phyloP scores from a whole-genome alignment of 2,329 filamentous ascomycete species.

The Botrytis aclada region DNA sequence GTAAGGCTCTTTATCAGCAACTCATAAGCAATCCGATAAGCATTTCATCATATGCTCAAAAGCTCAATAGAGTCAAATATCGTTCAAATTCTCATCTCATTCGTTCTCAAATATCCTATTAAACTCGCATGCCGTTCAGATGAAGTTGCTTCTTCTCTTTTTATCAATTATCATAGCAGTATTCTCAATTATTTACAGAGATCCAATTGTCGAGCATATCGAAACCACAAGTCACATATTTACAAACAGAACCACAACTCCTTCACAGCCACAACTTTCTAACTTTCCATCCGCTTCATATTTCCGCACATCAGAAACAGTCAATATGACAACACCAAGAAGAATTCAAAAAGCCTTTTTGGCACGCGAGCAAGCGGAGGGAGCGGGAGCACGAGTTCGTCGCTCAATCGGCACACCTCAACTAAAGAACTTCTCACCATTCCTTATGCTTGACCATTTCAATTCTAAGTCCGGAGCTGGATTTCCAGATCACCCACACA shows the following conservation, averaged over 20 bases:
- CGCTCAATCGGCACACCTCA: conserved; percentile 82
- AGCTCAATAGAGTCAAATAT: background rate
- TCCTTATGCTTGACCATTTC: conserved; percentile 97
- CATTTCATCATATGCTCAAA: conserved; percentile 16
- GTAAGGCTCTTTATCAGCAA: conserved; percentile 11
- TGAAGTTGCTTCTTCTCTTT: conserved; percentile 33
- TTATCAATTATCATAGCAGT: conserved; percentile 33
- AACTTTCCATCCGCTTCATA: conserved; percentile 26
- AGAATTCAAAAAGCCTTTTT: conserved; percentile 80
- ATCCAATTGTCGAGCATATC: conserved; percentile 27
- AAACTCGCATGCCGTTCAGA: conserved; percentile 20
- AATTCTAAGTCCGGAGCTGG: conserved; percentile 74
- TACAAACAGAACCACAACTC: conserved; percentile 19
- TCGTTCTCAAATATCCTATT: conserved; percentile 1
- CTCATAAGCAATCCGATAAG: conserved; percentile 20
- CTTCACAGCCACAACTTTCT: conserved; percentile 24
- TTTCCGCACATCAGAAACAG: conserved; percentile 26
- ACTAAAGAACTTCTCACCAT: conserved; percentile 83
- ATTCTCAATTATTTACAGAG: conserved; percentile 31
- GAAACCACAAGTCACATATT: conserved; percentile 24
- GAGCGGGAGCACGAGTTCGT: conserved; percentile 81
- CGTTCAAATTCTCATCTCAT: background rate
- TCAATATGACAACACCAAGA: conserved; percentile 65
- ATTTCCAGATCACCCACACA: conserved; percentile 78
- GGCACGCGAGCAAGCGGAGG: conserved; percentile 82